Conservation (phyloP, 2,329 filamentous ascomycete species). For the Fusarium temperatum region DNA sequence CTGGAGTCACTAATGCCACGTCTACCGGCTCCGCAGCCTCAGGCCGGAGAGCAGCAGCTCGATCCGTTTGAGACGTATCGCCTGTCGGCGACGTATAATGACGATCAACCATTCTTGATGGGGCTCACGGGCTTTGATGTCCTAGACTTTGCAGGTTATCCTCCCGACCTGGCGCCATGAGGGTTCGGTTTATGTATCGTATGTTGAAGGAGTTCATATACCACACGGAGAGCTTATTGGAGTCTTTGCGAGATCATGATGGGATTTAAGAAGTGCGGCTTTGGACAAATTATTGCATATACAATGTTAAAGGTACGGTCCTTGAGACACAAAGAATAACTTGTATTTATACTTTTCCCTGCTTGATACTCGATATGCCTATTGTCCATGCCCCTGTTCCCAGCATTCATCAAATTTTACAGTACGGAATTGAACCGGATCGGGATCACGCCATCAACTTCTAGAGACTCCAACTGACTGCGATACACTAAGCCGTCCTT, state of each 20-base stretch:
- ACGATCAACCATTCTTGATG: not conserved
- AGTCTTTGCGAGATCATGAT: fast-evolving
- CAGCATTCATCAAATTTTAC: not conserved
- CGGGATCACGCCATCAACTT: not conserved
- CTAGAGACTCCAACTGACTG: not conserved
- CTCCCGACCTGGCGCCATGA: not conserved
- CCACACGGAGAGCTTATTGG: too few relatives aligned
- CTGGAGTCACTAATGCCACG: not conserved
- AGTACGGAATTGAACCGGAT: not conserved
- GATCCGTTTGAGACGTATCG: not conserved
- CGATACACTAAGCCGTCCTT: not conserved
- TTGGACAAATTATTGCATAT: fast-evolving
- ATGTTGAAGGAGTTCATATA: too few relatives aligned
- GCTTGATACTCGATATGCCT: not conserved
- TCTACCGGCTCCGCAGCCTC: not conserved
- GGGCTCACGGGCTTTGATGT: not conserved
- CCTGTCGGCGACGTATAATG: not conserved
- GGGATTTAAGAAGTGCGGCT: fast-evolving
- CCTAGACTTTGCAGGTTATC: not conserved
- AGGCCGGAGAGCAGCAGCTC: not conserved
- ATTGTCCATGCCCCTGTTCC: too few relatives aligned
- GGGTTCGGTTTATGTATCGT: too few relatives aligned
- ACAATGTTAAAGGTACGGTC: not conserved
- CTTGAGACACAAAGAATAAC: fast-evolving
- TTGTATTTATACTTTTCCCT: not conserved